Evolutionary conservation across 192 early-diverging fungal species (phyloP).

Genomic region (Podila clonocystis): DNA sequence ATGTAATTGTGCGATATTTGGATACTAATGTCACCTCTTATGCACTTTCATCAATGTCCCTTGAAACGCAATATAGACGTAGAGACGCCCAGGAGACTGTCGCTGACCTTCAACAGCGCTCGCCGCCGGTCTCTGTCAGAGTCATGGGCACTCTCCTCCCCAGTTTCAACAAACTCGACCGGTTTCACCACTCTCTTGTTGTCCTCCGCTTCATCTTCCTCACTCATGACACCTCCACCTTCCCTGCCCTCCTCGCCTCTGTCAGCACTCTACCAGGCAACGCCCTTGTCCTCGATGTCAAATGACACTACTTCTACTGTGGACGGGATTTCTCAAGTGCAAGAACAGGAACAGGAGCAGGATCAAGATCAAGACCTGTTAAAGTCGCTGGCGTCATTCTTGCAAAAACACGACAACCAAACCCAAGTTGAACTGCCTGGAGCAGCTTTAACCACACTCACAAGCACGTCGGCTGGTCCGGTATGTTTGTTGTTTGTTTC

Average conservation of each 20-base stretch:
- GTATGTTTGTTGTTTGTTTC: no score
- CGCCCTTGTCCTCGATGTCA: background rate
- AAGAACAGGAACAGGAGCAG: no score
- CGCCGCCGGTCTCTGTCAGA: constrained; percentile 3
- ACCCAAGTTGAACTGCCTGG: no score
- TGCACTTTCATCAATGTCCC: background rate
- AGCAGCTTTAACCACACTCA: no score
- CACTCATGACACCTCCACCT: constrained; percentile 4
- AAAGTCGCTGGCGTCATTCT: no score
- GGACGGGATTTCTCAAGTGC: background rate
- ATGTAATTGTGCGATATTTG: background rate
- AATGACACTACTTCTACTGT: background rate
- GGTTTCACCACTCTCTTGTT: background rate
- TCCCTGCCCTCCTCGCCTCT: background rate
- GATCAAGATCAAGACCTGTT: no score
- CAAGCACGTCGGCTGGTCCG: no score
- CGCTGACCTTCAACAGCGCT: background rate
- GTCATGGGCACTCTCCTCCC: background rate
- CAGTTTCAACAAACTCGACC: background rate
- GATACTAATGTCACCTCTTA: constrained; percentile 2
- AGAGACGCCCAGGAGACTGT: background rate
- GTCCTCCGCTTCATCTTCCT: background rate
- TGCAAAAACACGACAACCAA: no score
- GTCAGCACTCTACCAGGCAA: background rate
- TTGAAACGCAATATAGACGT: constrained; percentile 2